Evolutionary conservation across 495 filamentous ascomycete genomes (phyloP).

Genomic region (Hypoxylon lienhwacheense): DNA sequence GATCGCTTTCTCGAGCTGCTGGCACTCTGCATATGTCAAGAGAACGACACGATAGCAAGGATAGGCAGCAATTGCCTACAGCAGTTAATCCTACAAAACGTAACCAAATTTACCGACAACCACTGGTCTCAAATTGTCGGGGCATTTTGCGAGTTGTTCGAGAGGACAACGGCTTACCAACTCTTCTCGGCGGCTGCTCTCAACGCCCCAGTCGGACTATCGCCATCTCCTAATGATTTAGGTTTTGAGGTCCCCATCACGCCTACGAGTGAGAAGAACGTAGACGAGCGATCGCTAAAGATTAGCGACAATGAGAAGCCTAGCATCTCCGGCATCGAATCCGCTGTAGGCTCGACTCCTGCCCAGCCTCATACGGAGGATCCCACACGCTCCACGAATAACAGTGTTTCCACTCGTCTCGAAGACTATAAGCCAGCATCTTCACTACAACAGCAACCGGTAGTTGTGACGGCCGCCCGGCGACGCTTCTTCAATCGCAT

Average conservation of each 20-base stretch:
- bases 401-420: constrained; percentile 54
- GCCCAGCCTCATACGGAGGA: constrained; percentile 38
- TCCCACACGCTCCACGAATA: constrained; percentile 38
- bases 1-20: constrained; percentile 91
- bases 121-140: constrained; percentile 96
- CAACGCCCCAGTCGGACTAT: constrained; percentile 49
- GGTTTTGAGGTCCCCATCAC: constrained; percentile 49
- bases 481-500: constrained; percentile 99
- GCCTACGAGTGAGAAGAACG: constrained; percentile 44
- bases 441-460: constrained; percentile 76
- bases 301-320: constrained; percentile 59
- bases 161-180: constrained; percentile 89
- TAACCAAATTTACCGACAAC: constrained; percentile 78
- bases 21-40: constrained; percentile 95
- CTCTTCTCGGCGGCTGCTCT: constrained; percentile 85
- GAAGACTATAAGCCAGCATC: constrained; percentile 86
- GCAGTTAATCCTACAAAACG: constrained; percentile 93
- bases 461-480: constrained; percentile 87
- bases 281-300: constrained; percentile 60
- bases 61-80: constrained; percentile 98
- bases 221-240: constrained; percentile 46
- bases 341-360: constrained; percentile 18
- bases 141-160: constrained; percentile 93
- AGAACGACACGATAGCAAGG: constrained; percentile 96
- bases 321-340: constrained; percentile 35